phyloP scores from a whole-genome alignment of 2,329 filamentous ascomycete genomes.

The Grosmannia huntii region DNA sequence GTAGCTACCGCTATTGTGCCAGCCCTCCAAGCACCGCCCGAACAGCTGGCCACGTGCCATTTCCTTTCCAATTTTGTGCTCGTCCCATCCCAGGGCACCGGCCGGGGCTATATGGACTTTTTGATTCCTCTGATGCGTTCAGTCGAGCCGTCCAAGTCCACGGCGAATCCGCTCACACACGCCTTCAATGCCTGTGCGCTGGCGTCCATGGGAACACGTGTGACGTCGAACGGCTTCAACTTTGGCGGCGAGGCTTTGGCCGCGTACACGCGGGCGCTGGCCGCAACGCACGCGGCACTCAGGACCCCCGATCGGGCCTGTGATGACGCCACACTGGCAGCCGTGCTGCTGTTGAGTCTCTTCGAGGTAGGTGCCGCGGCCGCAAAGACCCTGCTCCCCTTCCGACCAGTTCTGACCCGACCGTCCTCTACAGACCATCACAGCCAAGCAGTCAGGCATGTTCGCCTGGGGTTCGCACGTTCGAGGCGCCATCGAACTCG shows the following conservation, averaged over 20 bases:
- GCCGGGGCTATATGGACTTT: conserved; percentile 46
- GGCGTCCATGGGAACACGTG: conserved; percentile 42
- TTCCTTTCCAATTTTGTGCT: conserved; percentile 50
- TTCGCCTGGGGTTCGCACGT: conserved; percentile 51
- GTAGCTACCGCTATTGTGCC: conserved; percentile 17
- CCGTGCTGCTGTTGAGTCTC: conserved; percentile 45
- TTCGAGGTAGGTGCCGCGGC: conserved; percentile 36
- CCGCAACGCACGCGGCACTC: conserved; percentile 38
- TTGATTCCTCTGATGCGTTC: conserved; percentile 40
- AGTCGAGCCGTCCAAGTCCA: background rate
- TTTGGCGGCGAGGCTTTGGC: conserved; percentile 30
- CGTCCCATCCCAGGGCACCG: conserved; percentile 34
- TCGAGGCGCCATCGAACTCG: conserved; percentile 50
- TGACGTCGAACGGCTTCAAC: conserved; percentile 19
- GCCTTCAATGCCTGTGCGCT: conserved; percentile 49
- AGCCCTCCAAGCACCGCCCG: conserved; percentile 32
- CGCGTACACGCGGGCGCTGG: conserved; percentile 42
- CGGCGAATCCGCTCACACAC: conserved; percentile 25
- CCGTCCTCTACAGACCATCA: conserved; percentile 28
- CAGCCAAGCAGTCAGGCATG: conserved; percentile 38
- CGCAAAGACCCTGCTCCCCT: too few relatives aligned
- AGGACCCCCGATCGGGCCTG: conserved; percentile 34
- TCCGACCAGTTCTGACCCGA: too few relatives aligned
- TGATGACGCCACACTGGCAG: conserved; percentile 44
- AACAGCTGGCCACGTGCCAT: conserved; percentile 44